Percentiles rank a stretch among this genome's conserved stretches.
Evolutionary conservation across 805 yeast species (phyloP).

Genomic region (Candida boleticola): DNA sequence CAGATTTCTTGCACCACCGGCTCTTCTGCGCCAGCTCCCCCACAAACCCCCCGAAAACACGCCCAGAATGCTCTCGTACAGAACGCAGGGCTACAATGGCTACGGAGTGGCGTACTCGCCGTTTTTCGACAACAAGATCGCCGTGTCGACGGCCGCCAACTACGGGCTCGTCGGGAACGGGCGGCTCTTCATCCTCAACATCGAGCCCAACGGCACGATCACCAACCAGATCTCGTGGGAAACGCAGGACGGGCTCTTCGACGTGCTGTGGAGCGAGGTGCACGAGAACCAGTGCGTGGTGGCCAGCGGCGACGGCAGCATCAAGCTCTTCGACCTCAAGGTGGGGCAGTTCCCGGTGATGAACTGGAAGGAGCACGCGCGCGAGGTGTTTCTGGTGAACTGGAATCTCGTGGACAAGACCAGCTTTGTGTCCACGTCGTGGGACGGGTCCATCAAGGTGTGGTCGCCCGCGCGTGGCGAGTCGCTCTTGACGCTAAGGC

Average conservation of each 20-base stretch:
- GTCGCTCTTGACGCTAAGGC: conserved; percentile 55
- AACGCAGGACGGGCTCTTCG: conserved; percentile 92
- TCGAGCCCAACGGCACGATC: conserved; percentile 65
- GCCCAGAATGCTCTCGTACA: conserved; percentile 59
- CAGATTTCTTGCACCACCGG: too few relatives aligned
- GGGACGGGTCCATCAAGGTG: conserved; percentile 88
- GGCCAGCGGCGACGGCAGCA: conserved; percentile 88
- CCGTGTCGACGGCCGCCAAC: conserved; percentile 89
- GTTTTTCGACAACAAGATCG: conserved; percentile 82
- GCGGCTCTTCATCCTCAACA: conserved; percentile 65
- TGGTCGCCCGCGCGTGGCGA: conserved; percentile 66
- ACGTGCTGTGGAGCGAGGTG: conserved; percentile 83
- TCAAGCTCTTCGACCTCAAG: conserved; percentile 76
- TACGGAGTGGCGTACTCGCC: conserved; percentile 89
- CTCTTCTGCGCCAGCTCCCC: too few relatives aligned
- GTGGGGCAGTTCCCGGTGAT: conserved; percentile 68
- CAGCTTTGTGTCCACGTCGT: conserved; percentile 72
- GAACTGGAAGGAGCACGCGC: conserved; percentile 72
- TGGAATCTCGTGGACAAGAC: conserved; percentile 73
- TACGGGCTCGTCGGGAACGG: conserved; percentile 96
- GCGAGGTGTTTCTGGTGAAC: conserved; percentile 70
- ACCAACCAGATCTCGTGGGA: conserved; percentile 59
- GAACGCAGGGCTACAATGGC: conserved; percentile 82
- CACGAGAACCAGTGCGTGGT: conserved; percentile 84
- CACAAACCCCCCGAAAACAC: not conserved